Evolutionary conservation across 2,329 filamentous ascomycete genomes (phyloP), one percentile per base, ranked within the genome.

Genomic region (Endocalyx cinctus): DNA sequence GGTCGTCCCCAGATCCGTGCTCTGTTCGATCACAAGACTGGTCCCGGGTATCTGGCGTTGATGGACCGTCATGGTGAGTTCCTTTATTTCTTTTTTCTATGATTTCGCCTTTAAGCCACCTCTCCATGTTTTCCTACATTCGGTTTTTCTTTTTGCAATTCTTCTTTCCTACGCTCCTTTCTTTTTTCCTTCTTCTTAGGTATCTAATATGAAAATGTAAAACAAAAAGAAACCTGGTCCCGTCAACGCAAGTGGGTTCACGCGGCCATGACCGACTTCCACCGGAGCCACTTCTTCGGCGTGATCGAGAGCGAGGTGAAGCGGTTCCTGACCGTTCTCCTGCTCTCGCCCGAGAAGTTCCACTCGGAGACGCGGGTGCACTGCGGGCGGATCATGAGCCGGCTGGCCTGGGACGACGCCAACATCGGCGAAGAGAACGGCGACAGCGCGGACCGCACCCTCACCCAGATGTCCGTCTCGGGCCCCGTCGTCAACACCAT

Each of bases 381-480:
- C 46, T 70, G 67, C 34, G 67, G 67, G 6, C 64, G 69, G 28
- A 59, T 72, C 47, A 71, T 72, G 65, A 65, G 64, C 42, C 58
- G 63, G 13, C 55, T 72, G 5, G 63, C 69, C 4, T 71, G 67
- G 67, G 68, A 70, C 39, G 67, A 72, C 41, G 66, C 67, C 4
- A 55, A 64, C 1, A 63, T 66, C 38, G 68, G 67, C 14, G 58
- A 58, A 33, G 48, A 52, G 22, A 70, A 69, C 42, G 69, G 66
- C 26, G 60, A 69, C 27, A 64, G 59, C 38, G 68, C 69, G 33
- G 64, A 68, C 52, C 48, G 48, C 34, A 72, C 67, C 2, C 55
- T 72, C 29, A 66, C 65, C 32, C 67, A 62, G 43, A 72, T 72
- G 68, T 70, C 66, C 13, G 63, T 72, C n/a, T 69, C 66, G 5